These are phyloP conservation scores for Solanum chmielewskii DNA, from an alignment of 257 asterid species.

Conservation along the genomic window DNA sequence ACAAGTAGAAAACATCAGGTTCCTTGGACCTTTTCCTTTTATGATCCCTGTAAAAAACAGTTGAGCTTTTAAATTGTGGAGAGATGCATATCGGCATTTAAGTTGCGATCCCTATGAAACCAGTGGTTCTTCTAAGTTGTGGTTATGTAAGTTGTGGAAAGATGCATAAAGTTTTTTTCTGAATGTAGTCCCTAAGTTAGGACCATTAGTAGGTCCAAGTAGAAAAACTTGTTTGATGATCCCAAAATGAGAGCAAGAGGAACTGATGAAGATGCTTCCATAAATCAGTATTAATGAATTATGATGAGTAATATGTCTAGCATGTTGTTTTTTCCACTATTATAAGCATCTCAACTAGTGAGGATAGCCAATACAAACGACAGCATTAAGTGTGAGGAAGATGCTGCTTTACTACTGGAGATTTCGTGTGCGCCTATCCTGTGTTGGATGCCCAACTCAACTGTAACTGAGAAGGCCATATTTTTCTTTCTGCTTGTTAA, in stretches of 20 bases:
- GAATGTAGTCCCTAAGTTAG: neutral
- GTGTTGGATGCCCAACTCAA: neutral
- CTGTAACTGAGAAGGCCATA: neutral
- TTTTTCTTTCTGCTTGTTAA: neutral
- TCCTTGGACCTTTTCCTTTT: neutral
- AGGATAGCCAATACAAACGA: neutral
- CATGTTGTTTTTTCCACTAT: neutral
- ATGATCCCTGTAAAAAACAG: neutral
- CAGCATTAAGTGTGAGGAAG: neutral
- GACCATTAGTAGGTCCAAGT: neutral
- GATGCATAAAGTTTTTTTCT: neutral
- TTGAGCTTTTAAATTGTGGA: neutral
- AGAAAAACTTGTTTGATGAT: neutral
- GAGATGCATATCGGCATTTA: neutral
- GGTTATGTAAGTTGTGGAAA: neutral
- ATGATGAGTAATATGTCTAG: neutral
- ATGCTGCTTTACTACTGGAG: neutral
- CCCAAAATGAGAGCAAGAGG: neutral
- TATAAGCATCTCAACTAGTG: neutral
- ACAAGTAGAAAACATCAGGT: constrained; percentile 95
- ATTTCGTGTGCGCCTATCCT: neutral
- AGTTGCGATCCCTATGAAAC: neutral
- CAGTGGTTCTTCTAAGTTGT: neutral
- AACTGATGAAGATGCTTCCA: neutral
- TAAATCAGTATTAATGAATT: neutral